phyloP scores from a whole-genome alignment of 495 filamentous ascomycete genomes.

The Penicillium goetzii region DNA sequence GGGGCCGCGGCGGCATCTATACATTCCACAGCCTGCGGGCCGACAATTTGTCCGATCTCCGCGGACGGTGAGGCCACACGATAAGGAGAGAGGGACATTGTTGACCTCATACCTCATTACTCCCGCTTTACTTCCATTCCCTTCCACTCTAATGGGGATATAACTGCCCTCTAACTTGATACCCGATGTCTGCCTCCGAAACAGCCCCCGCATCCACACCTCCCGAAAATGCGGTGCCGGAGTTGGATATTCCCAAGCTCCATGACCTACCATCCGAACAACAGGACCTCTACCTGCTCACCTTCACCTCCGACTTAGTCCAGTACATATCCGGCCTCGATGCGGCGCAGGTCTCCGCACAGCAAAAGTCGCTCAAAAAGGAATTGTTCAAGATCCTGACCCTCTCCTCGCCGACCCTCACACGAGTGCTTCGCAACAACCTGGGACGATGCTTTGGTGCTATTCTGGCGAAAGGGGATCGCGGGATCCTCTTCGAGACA shows the following conservation, averaged over 20 bases:
- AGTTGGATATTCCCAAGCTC: slow-evolving; percentile 87
- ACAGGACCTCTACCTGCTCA: slow-evolving; percentile 90
- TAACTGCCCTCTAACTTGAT: slow-evolving; percentile 18
- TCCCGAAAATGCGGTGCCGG: slow-evolving; percentile 46
- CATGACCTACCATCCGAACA: slow-evolving; percentile 91
- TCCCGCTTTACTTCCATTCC: slow-evolving; percentile 9
- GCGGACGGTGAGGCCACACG: slow-evolving; percentile 36
- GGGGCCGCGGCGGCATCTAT: slow-evolving; percentile 12
- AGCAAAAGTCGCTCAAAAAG: slow-evolving; percentile 87
- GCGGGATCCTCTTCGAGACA: slow-evolving; percentile 90
- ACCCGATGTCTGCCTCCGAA: slow-evolving; percentile 49
- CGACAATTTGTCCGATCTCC: slow-evolving; percentile 44
- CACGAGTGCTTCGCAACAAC: slow-evolving; percentile 88
- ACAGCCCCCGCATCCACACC: slow-evolving; percentile 30
- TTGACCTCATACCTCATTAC: slow-evolving; percentile 12
- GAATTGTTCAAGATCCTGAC: slow-evolving; percentile 90
- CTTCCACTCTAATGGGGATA: slow-evolving; percentile 32
- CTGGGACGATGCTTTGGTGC: slow-evolving; percentile 80
- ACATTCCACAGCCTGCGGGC: slow-evolving; percentile 32
- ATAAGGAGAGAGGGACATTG: slow-evolving; percentile 31
- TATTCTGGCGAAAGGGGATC: slow-evolving; percentile 84
- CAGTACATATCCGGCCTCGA: slow-evolving; percentile 76
- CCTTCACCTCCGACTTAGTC: slow-evolving; percentile 81
- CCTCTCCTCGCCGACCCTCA: slow-evolving; percentile 80
- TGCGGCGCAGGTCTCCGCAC: slow-evolving; percentile 75